Conservation (phyloP, 2,329 filamentous ascomycete genomes). For the Dothideomycetidae sp. region DNA sequence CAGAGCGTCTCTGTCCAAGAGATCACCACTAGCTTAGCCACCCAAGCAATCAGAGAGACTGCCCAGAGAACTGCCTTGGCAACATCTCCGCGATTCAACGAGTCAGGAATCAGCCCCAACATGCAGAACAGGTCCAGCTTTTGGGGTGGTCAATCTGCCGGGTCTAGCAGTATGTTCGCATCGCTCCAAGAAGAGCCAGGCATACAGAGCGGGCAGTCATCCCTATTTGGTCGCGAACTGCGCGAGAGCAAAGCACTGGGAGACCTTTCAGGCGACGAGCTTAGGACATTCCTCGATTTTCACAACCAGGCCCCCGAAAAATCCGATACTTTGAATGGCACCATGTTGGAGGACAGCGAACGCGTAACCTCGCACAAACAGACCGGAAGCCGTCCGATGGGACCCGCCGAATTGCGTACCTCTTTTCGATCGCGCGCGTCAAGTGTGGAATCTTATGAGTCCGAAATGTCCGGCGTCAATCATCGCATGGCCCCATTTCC, state of each 20-base stretch:
- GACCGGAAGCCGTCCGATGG: too few species aligned
- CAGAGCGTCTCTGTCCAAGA: slow-evolving; percentile 7
- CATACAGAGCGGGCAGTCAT: slow-evolving; percentile 8
- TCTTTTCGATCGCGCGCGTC: slow-evolving; percentile 6
- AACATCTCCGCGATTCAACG: slow-evolving; percentile 3
- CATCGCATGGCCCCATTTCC: slow-evolving; percentile 61
- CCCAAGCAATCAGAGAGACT: slow-evolving; percentile 1
- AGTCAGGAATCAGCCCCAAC: not conserved
- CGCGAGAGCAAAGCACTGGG: slow-evolving; percentile 2
- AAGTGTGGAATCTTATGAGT: slow-evolving; percentile 12
- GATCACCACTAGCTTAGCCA: slow-evolving; percentile 5
- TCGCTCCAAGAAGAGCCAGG: slow-evolving; percentile 5
- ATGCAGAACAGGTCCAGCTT: slow-evolving; percentile 3
- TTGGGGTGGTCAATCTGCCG: slow-evolving; percentile 3
- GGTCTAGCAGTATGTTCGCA: slow-evolving; percentile 4
- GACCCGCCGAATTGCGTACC: slow-evolving; percentile 1
- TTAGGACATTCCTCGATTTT: too few species aligned
- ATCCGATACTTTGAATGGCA: too few species aligned
- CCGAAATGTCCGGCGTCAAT: slow-evolving; percentile 22
- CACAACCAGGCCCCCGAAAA: too few species aligned
- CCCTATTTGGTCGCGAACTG: slow-evolving; percentile 5
- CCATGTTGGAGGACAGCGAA: too few species aligned
- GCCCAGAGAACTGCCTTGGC: slow-evolving; percentile 1
- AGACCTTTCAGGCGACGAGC: too few species aligned
- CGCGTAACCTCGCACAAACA: too few species aligned